Base-by-base conservation (phyloP, 345 rosid genomes). In the Lenwebbia sp. region DNA sequence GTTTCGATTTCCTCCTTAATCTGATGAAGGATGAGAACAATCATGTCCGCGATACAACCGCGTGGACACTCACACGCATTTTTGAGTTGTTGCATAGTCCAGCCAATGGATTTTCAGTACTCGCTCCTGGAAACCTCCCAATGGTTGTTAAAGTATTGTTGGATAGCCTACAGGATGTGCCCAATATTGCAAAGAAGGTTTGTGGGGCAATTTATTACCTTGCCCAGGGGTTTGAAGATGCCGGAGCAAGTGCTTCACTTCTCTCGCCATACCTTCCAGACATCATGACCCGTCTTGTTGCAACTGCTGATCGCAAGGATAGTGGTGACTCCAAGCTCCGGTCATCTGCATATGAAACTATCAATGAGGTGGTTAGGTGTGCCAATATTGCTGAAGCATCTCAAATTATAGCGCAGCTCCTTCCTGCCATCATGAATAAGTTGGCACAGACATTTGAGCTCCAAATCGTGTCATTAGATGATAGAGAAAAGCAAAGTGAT, bases 131-230 rank as follows among this genome's bases (percentile, higher is more conserved):
- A 88, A 95, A 96, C 83, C 93, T 95, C n/a, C 94, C 93, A 47
- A 89, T 62, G 75, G 90, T 96, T 87, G 83, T 95, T 83, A 56
- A 57, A 82, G 99, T 96, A 40, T 86, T 97, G 85, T 89, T 97
- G 85, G 96, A 95, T 85, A 93, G 98, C 85, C 84, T 96, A 65
- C 91, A 91, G 85, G 99, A 95, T 90, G 94, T 94, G 88, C 96
- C 96, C 30, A 93, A 94, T 90, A 94, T 97, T 83, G 96, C 99
- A 14, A 96, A 96, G 90, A 97, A 96, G 94, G 94, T 93, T 57
- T 97, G 99, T 74, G 99, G 99, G 76, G 99, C 98, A 14, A 91
- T 97, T 84, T 97, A 97, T 92, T 94, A 92, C 90, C 96, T 97
- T 88, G 96, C 96, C 84, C 99, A 95, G 90, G 98, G 99, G 23